Conservation (phyloP, 148 eudicot genomes). For the Oxyria digyna region DNA sequence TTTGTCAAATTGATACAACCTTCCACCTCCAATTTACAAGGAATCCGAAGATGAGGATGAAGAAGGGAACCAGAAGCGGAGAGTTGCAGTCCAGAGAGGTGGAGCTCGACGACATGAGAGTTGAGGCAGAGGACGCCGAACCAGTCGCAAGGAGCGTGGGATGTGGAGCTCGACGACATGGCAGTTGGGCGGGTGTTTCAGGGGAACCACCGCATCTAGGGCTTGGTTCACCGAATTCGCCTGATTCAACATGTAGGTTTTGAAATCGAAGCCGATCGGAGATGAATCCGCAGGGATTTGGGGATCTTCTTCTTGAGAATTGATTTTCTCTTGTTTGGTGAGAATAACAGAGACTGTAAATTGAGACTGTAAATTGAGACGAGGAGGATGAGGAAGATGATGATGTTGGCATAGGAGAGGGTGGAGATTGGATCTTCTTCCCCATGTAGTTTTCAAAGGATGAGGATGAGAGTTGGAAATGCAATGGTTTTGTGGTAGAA, state of each 20-base stretch:
- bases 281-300: slow-evolving; percentile 5
- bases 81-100: too few relatives aligned
- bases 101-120: too few relatives aligned
- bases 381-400: neutral
- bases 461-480: neutral
- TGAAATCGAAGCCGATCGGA: slow-evolving; percentile 28
- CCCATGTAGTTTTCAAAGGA: neutral
- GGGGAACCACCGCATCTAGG: slow-evolving; percentile 27
- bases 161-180: too few relatives aligned
- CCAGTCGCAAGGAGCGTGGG: too few relatives aligned
- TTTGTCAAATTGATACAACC: too few relatives aligned
- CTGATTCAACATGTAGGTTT: slow-evolving; percentile 29
- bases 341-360: slow-evolving; percentile 25
- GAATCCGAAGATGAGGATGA: too few relatives aligned
- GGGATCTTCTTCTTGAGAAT: slow-evolving; percentile 7
- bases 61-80: too few relatives aligned
- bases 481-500: neutral
- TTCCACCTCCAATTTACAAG: too few relatives aligned
- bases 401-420: neutral
- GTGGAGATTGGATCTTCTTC: neutral
- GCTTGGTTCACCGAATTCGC: slow-evolving; percentile 38
- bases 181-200: slow-evolving; percentile 29
- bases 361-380: too few relatives aligned
- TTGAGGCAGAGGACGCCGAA: too few relatives aligned
- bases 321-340: slow-evolving; percentile 22